phyloP scores from a whole-genome alignment of 768 basidiomycete genomes.

The Serendipita sp. region DNA sequence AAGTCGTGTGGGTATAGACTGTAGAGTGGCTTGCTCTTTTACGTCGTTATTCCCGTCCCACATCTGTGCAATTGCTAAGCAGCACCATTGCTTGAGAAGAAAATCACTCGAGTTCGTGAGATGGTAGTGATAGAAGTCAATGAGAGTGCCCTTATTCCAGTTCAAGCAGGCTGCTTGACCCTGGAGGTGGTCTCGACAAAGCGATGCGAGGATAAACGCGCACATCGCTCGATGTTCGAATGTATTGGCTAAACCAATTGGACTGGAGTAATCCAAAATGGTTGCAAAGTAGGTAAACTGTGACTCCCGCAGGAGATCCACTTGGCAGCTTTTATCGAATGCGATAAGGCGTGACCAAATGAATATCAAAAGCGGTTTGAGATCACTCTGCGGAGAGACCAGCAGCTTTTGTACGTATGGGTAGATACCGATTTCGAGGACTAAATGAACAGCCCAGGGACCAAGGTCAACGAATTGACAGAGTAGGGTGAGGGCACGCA shows the following conservation, averaged over 20 bases:
- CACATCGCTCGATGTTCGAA: constrained; percentile 98
- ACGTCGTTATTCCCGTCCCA: constrained; percentile 91
- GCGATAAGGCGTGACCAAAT: constrained; percentile 98
- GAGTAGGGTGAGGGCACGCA: constrained; percentile 86
- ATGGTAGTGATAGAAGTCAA: constrained; percentile 29
- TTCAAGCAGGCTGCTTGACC: constrained; percentile 74
- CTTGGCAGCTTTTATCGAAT: constrained; percentile 85
- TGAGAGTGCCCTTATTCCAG: not conserved
- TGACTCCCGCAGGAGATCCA: constrained; percentile 37
- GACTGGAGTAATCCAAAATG: constrained; percentile 29
- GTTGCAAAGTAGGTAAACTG: constrained; percentile 66
- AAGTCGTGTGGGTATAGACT: no score
- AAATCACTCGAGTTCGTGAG: constrained; percentile 86
- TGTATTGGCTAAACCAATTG: constrained; percentile 40
- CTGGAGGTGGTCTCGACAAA: constrained; percentile 74
- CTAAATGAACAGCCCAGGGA: constrained; percentile 95
- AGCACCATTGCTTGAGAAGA: constrained; percentile 84
- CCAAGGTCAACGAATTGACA: constrained; percentile 97
- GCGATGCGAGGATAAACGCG: constrained; percentile 82
- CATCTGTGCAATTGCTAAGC: constrained; percentile 84
- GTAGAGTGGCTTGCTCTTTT: constrained; percentile 66
- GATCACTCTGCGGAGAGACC: constrained; percentile 84
- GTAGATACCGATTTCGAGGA: constrained; percentile 93
- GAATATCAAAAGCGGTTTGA: constrained; percentile 96
- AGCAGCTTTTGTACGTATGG: constrained; percentile 95